Evolutionary conservation across 1,284 basidiomycete species (phyloP).

Genomic region (Boletellus dicymbophilus): DNA sequence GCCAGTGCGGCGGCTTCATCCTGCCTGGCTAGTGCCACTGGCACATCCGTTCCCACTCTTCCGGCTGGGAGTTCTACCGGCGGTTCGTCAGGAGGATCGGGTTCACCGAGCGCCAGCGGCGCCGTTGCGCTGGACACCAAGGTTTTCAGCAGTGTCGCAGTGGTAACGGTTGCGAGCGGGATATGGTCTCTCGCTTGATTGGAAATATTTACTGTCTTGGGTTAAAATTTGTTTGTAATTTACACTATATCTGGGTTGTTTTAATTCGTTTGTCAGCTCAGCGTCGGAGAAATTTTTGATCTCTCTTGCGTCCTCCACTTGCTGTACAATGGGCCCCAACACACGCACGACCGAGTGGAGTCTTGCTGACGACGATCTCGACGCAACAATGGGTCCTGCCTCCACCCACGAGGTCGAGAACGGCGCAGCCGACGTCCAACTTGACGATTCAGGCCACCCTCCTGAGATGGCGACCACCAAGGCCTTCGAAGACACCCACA

Average conservation of each 20-base stretch:
- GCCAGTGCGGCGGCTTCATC: slow-evolving; percentile 65
- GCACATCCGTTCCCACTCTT: slow-evolving; percentile 68
- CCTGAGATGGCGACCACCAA: slow-evolving; percentile 26
- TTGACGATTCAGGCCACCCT: slow-evolving; percentile 26
- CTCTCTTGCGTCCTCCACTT: slow-evolving; percentile 10
- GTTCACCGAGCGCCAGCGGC: slow-evolving; percentile 15
- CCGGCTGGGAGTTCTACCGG: slow-evolving; percentile 34
- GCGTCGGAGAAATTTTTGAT: not conserved
- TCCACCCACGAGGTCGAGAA: slow-evolving; percentile 29
- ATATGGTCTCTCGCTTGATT: slow-evolving; percentile 46
- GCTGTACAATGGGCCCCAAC: slow-evolving; percentile 31
- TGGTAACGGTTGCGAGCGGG: slow-evolving; percentile 43
- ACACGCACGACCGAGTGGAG: slow-evolving; percentile 44
- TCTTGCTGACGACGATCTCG: slow-evolving; percentile 52
- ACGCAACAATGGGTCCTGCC: slow-evolving; percentile 47
- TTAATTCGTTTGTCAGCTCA: slow-evolving; percentile 12
- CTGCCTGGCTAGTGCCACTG: slow-evolving; percentile 69
- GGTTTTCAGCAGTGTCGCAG: slow-evolving; percentile 43
- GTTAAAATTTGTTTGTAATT: slow-evolving; percentile 7
- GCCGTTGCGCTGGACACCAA: slow-evolving; percentile 33
- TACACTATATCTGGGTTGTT: no score
- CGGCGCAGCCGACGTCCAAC: slow-evolving; percentile 23
- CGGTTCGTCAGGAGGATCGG: slow-evolving; percentile 22
- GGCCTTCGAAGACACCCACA: slow-evolving; percentile 39
- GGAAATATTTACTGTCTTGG: not conserved